These are phyloP conservation scores for Rhizoctonia solani DNA, from an alignment of 1,284 basidiomycete genomes.

Conservation along the genomic window DNA sequence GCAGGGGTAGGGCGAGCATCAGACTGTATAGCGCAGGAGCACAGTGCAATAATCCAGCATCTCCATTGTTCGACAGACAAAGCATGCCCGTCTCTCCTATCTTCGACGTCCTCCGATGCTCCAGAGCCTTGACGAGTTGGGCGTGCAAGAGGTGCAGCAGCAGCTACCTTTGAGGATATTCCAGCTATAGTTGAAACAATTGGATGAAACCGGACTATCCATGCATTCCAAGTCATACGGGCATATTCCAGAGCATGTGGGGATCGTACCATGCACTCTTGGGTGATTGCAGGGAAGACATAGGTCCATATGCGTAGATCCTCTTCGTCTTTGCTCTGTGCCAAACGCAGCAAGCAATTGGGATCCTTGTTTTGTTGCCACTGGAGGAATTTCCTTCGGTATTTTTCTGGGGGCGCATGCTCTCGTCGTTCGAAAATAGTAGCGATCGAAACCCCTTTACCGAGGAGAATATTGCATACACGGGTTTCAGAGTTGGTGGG, in stretches of 20 bases:
- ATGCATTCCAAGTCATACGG: slow-evolving; percentile 66
- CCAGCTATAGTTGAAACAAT: slow-evolving; percentile 69
- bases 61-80: slow-evolving; percentile 79
- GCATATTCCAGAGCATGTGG: slow-evolving; percentile 55
- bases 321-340: slow-evolving; percentile 60
- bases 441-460: slow-evolving; percentile 58
- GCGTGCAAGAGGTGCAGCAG: slow-evolving; percentile 30
- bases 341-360: slow-evolving; percentile 38
- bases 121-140: slow-evolving; percentile 36
- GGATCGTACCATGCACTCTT: slow-evolving; percentile 55
- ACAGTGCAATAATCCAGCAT: slow-evolving; percentile 81
- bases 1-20: slow-evolving; percentile 60
- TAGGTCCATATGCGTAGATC: slow-evolving; percentile 74
- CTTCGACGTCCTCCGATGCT: slow-evolving; percentile 31
- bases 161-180: slow-evolving; percentile 53
- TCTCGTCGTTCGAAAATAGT: slow-evolving; percentile 41
- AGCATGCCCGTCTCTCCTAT: slow-evolving; percentile 39
- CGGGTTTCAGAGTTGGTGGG: slow-evolving; percentile 43
- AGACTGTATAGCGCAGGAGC: slow-evolving; percentile 70
- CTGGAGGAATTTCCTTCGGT: slow-evolving; percentile 11
- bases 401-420: slow-evolving; percentile 31
- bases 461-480: slow-evolving; percentile 58
- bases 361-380: slow-evolving; percentile 32
- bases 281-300: slow-evolving; percentile 66
- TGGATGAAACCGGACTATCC: slow-evolving; percentile 67